Conservation (phyloP, 2,329 filamentous ascomycete species). For the Fusarium luffae region DNA sequence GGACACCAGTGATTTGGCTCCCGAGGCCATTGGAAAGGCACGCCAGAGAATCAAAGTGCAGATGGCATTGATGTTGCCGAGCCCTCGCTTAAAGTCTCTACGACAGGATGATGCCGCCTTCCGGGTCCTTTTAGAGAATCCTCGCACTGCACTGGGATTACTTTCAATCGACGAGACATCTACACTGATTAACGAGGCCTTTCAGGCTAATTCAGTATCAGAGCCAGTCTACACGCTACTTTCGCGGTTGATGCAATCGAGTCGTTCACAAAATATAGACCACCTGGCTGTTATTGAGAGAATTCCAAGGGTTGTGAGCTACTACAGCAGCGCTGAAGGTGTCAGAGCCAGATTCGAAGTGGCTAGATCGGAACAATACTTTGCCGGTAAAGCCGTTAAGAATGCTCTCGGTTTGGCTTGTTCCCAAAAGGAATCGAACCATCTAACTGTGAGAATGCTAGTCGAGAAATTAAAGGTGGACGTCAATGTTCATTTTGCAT, state of each 20-base stretch:
- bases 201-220: neutral
- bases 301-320: neutral
- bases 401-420: constrained; percentile 24
- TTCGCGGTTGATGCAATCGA: constrained; percentile 5
- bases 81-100: neutral
- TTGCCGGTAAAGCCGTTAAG: neutral
- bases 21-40: neutral
- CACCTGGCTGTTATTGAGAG: constrained; percentile 5
- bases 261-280: neutral
- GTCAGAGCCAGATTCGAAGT: neutral
- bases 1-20: neutral
- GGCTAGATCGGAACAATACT: rapidly evolving
- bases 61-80: constrained; percentile 27
- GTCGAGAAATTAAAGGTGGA: constrained; percentile 30
- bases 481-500: constrained; percentile 14
- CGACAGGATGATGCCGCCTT: neutral
- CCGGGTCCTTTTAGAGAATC: neutral
- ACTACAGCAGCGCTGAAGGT: constrained; percentile 15
- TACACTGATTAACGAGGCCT: neutral
- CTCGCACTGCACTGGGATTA: constrained; percentile 2
- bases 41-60: constrained; percentile 3
- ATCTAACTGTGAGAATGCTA: constrained; percentile 25
- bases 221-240: neutral
- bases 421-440: constrained; percentile 6
- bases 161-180: constrained; percentile 6